Percentiles rank a stretch among this genome's conserved stretches.
Conservation (phyloP, 75 land plant species). For the Larix kaempferi region DNA sequence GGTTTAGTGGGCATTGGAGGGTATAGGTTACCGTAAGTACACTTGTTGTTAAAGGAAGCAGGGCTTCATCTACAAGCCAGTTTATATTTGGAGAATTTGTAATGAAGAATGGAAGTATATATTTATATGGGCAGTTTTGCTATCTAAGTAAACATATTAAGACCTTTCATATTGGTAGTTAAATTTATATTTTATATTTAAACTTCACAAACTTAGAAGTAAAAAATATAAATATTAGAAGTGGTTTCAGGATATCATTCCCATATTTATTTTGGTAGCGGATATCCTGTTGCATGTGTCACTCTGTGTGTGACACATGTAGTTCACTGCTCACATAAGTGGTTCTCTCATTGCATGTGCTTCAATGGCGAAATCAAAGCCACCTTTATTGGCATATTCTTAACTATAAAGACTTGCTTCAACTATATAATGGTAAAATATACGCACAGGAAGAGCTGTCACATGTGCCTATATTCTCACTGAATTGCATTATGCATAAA, state of each 20-base stretch:
- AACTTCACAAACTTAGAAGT: neutral
- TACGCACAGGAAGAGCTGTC: too few species aligned
- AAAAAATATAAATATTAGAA: neutral
- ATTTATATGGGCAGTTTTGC: neutral
- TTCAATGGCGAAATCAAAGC: too few species aligned
- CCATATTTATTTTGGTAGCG: neutral
- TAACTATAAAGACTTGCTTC: too few species aligned
- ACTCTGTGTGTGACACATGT: neutral
- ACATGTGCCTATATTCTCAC: too few species aligned
- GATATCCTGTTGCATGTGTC: neutral
- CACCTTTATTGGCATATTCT: too few species aligned
- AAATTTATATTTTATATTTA: neutral
- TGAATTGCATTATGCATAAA: too few species aligned
- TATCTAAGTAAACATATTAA: neutral
- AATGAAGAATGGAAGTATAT: conserved; percentile 18
- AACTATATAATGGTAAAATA: too few species aligned
- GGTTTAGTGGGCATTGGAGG: conserved; percentile 28
- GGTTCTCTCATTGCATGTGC: too few species aligned
- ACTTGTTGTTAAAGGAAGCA: conserved; percentile 61
- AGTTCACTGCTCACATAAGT: neutral
- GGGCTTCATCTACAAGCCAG: conserved; percentile 77
- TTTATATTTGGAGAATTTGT: conserved; percentile 52
- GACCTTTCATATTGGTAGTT: neutral
- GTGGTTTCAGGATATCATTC: neutral
- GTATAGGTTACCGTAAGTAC: conserved; percentile 60